Evolutionary conservation across 176 grass and related monocot species (phyloP).

Genomic region (Carex myosuroides): DNA sequence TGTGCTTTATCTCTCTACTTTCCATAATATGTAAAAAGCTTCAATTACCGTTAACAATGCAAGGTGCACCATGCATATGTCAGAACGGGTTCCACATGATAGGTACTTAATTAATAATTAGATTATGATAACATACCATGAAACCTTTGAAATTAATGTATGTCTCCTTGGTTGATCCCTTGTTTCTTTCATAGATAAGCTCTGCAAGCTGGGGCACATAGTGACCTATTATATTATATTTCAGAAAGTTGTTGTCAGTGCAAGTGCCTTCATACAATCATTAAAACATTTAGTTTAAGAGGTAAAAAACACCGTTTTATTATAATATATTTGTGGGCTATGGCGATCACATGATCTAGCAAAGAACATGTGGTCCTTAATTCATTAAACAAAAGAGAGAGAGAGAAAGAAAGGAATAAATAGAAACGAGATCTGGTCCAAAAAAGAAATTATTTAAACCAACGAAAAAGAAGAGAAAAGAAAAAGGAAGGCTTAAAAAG

Average conservation of each 20-base stretch:
- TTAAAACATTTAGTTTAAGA: neutral
- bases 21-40: constrained; percentile 19
- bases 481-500: neutral
- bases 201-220: constrained; percentile 94
- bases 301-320: neutral
- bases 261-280: neutral
- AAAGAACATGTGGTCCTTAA: neutral
- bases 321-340: neutral
- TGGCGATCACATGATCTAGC: neutral
- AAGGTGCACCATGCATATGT: constrained; percentile 16
- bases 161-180: constrained; percentile 35
- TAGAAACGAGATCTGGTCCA: neutral
- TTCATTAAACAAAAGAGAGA: neutral
- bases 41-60: neutral
- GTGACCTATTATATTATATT: constrained; percentile 43
- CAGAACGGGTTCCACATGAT: neutral
- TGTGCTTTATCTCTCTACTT: constrained; percentile 33
- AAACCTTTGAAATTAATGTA: constrained; percentile 87
- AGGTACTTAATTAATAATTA: constrained; percentile 10
- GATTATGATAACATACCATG: constrained; percentile 51
- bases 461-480: neutral
- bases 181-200: constrained; percentile 79
- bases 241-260: neutral
- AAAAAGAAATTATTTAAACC: neutral
- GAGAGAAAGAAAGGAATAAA: neutral